Conservation (phyloP, 306 rosid genomes). For the Gleditsia sinensis region DNA sequence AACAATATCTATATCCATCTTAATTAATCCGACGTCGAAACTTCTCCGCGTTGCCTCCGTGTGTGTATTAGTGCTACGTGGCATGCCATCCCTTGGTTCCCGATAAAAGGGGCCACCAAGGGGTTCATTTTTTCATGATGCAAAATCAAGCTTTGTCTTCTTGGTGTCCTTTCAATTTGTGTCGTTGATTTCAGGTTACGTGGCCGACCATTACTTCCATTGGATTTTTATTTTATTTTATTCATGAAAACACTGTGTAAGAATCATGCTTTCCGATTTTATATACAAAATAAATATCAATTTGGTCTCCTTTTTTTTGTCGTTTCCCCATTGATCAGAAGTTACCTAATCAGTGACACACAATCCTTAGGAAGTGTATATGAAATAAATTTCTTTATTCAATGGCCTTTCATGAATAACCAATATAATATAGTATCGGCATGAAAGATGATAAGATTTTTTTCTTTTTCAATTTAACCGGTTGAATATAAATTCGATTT, state of each 20-base stretch:
- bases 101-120: background rate
- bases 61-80: background rate
- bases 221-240: background rate
- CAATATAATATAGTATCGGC: too few species aligned
- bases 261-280: background rate
- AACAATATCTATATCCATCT: background rate
- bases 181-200: background rate
- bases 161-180: background rate
- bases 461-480: too few species aligned
- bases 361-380: background rate
- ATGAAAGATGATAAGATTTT: too few species aligned
- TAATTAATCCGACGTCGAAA: background rate
- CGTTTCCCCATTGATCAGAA: background rate
- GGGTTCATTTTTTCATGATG: background rate
- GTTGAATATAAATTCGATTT: too few species aligned
- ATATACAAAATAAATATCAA: background rate
- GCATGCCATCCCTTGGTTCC: background rate
- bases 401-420: background rate
- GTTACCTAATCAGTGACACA: background rate
- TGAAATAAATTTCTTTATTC: background rate
- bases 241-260: background rate
- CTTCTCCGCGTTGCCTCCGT: slow-evolving; percentile 17
- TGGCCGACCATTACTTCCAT: background rate
- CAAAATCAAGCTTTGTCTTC: background rate
- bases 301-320: background rate